A percentile compares a stretch with the other conserved stretches of the same genome.
Evolutionary conservation across 2,329 filamentous ascomycete species (phyloP).

Genomic region (Cercospora zeina): DNA sequence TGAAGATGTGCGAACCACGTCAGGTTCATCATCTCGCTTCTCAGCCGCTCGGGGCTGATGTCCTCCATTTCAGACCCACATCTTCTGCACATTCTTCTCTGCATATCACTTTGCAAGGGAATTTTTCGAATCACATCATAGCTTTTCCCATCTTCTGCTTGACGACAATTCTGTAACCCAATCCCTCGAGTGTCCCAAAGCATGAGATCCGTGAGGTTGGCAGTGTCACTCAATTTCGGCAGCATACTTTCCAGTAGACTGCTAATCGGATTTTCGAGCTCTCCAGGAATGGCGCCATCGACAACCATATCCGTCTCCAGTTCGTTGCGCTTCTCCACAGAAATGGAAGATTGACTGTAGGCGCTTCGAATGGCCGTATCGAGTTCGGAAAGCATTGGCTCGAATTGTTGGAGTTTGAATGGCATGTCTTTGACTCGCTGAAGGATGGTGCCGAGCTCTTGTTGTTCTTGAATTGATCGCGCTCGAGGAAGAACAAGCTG

Average conservation of each 20-base stretch:
- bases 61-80: constrained; percentile 53
- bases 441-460: constrained; percentile 57
- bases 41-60: constrained; percentile 35
- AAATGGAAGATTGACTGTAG: constrained; percentile 51
- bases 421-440: constrained; percentile 51
- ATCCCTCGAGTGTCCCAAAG: constrained; percentile 71
- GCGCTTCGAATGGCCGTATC: constrained; percentile 64
- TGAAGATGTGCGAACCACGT: constrained; percentile 38
- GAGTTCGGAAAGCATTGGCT: constrained; percentile 57
- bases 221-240: constrained; percentile 57
- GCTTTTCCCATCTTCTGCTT: constrained; percentile 46
- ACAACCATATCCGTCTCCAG: constrained; percentile 57
- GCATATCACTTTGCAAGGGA: constrained; percentile 32
- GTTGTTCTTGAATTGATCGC: constrained; percentile 55
- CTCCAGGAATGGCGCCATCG: constrained; percentile 53
- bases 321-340: constrained; percentile 49
- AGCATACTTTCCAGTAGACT: constrained; percentile 54
- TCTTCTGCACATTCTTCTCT: constrained; percentile 44
- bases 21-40: constrained; percentile 24
- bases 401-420: constrained; percentile 50
- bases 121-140: constrained; percentile 58
- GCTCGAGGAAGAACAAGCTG: constrained; percentile 26
- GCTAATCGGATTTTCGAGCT: constrained; percentile 52
- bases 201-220: constrained; percentile 68
- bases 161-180: constrained; percentile 43